phyloP scores from a whole-genome alignment of 108 stramenopile genomes.

The Pinguiococcus pyrenoidosus region DNA sequence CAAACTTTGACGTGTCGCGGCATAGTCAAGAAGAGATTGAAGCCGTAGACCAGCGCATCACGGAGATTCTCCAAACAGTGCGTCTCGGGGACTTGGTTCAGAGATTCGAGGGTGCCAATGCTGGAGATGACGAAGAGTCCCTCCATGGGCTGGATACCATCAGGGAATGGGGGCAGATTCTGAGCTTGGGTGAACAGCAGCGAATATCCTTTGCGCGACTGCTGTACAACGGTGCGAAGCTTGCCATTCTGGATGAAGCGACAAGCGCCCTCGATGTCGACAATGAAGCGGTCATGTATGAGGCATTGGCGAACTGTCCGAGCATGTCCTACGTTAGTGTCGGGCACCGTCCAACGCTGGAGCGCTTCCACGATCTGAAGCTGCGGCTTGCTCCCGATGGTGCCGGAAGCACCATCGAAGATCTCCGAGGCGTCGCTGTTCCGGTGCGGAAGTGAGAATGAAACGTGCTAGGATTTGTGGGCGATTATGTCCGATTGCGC shows the following conservation, averaged over 20 bases:
- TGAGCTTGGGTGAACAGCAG: slow-evolving; percentile 89
- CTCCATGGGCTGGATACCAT: slow-evolving; percentile 23
- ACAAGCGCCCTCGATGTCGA: slow-evolving; percentile 60
- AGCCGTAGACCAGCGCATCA: slow-evolving; percentile 39
- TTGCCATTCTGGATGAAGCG: slow-evolving; percentile 76
- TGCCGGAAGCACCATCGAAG: no score
- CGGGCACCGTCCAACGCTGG: slow-evolving; percentile 75
- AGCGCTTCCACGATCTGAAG: slow-evolving; percentile 64
- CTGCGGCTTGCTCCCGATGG: no score
- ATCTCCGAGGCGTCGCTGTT: no score
- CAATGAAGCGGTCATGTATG: slow-evolving; percentile 70
- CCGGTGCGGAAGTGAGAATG: no score
- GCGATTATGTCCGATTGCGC: no score
- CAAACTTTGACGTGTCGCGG: no score
- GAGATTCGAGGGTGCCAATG: slow-evolving; percentile 43
- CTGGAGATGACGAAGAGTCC: not conserved
- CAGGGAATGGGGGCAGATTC: slow-evolving; percentile 70
- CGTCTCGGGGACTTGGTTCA: slow-evolving; percentile 50
- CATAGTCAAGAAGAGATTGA: slow-evolving; percentile 18
- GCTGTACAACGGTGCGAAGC: slow-evolving; percentile 43
- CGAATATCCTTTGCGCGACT: slow-evolving; percentile 81
- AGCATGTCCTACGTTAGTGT: slow-evolving; percentile 73
- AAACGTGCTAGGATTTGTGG: no score
- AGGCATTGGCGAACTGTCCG: slow-evolving; percentile 32
- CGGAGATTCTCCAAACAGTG: slow-evolving; percentile 54